These are phyloP conservation scores for Saccharomycopsis sp. DNA, from an alignment of 805 yeast genomes.

Conservation along the genomic window DNA sequence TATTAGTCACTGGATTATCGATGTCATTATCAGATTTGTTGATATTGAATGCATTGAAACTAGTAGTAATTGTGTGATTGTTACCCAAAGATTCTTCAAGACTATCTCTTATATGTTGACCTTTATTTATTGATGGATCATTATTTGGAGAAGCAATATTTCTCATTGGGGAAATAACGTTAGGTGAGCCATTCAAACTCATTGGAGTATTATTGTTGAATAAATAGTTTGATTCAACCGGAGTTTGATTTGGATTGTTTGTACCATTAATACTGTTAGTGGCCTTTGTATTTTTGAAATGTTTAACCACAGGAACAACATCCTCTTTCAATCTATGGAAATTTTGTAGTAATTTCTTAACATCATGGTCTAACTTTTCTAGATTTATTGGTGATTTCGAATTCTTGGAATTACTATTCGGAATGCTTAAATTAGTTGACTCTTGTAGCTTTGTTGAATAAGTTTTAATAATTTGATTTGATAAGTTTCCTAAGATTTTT, in stretches of 20 bases:
- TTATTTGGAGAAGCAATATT: constrained; percentile 11
- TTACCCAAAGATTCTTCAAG: not conserved
- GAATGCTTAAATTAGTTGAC: not conserved
- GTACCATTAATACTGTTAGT: not conserved
- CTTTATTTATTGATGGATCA: constrained; percentile 1
- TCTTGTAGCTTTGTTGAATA: constrained; percentile 1
- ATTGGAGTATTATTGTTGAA: constrained; percentile 3
- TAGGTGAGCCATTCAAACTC: constrained; percentile 6
- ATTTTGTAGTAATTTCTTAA: constrained; percentile 9
- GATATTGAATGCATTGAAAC: too few species aligned
- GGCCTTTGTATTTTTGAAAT: constrained; percentile 2
- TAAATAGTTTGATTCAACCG: constrained; percentile 1
- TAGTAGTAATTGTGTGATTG: too few species aligned
- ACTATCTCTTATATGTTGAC: constrained; percentile 3
- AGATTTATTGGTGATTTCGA: constrained; percentile 2
- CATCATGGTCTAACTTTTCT: constrained; percentile 11
- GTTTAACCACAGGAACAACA: constrained; percentile 12
- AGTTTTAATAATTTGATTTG: constrained; percentile 7
- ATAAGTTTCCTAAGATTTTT: constrained; percentile 6
- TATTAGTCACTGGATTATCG: too few species aligned
- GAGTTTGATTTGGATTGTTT: constrained; percentile 2
- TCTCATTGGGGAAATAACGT: constrained; percentile 9
- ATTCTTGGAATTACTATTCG: not conserved
- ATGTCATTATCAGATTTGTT: too few species aligned
- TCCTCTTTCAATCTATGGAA: constrained; percentile 16